phyloP scores from a whole-genome alignment of 345 rosid genomes.

The Bruguiera gymnorhiza region DNA sequence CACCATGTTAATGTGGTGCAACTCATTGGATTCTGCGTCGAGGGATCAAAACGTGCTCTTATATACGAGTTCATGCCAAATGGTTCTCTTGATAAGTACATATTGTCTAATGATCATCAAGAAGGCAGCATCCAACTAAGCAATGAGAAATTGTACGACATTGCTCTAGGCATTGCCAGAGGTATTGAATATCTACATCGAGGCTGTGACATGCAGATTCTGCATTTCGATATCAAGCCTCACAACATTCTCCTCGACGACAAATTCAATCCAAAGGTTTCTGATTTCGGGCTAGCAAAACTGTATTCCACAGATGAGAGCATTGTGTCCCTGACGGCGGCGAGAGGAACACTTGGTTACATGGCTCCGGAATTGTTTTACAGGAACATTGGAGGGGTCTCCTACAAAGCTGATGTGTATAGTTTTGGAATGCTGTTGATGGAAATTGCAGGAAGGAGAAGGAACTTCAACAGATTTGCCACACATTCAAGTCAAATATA shows the following conservation, averaged over 20 bases:
- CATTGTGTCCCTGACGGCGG: slow-evolving; percentile 14
- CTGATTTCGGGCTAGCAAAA: slow-evolving; percentile 16
- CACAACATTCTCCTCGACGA: slow-evolving; percentile 15
- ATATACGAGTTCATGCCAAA: slow-evolving; percentile 18
- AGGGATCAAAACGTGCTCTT: slow-evolving; percentile 11
- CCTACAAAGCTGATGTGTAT: slow-evolving; percentile 16
- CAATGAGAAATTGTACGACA: slow-evolving; percentile 8
- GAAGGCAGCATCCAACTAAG: neutral
- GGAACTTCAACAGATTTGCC: neutral
- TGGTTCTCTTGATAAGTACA: slow-evolving; percentile 12
- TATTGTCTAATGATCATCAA: neutral
- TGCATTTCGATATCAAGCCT: slow-evolving; percentile 18
- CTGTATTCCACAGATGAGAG: slow-evolving; percentile 1
- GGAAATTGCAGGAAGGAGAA: slow-evolving; percentile 4
- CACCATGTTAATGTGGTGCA: slow-evolving; percentile 12
- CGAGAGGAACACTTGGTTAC: slow-evolving; percentile 10
- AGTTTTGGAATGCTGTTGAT: slow-evolving; percentile 16
- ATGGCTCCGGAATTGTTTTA: slow-evolving; percentile 14
- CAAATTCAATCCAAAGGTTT: slow-evolving; percentile 10
- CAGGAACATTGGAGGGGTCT: slow-evolving; percentile 12
- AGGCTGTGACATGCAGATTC: slow-evolving; percentile 9
- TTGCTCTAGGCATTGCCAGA: slow-evolving; percentile 15
- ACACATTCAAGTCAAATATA: neutral
- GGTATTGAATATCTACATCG: slow-evolving; percentile 16
- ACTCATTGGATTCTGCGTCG: neutral